phyloP scores from a whole-genome alignment of 441 rosid species.

The Bocquillonia castaneifolia region DNA sequence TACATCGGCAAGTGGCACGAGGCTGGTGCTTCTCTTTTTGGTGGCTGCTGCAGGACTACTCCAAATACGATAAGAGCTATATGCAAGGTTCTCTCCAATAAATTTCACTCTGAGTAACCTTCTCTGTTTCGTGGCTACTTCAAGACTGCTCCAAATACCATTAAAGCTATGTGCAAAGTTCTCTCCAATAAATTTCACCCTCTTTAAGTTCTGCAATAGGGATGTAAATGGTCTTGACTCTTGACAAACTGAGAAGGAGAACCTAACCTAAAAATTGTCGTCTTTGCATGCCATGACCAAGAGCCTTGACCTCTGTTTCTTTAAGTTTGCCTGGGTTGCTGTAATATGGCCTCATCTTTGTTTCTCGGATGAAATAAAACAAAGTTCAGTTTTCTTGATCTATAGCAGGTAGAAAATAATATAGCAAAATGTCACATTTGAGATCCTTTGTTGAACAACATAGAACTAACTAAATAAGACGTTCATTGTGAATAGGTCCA shows the following conservation, averaged over 20 bases:
- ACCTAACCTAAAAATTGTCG: no score
- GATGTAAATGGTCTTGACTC: background rate
- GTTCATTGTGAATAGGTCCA: no score
- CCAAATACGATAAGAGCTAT: constrained; percentile 72
- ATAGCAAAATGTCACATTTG: background rate
- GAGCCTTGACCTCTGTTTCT: background rate
- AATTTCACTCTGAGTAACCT: no score
- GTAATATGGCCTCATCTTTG: constrained; percentile 3
- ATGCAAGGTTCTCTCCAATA: constrained; percentile 39
- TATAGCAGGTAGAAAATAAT: background rate
- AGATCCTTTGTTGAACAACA: no score
- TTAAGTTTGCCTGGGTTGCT: background rate
- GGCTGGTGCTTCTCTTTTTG: constrained; percentile 69
- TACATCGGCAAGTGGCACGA: constrained; percentile 59
- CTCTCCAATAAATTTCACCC: constrained; percentile 34
- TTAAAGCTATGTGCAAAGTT: constrained; percentile 49
- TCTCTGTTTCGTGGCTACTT: constrained; percentile 85
- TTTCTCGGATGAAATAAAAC: constrained; percentile 5
- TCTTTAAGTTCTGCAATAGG: constrained; percentile 21
- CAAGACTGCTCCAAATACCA: constrained; percentile 79
- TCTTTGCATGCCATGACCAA: background rate
- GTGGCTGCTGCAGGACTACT: constrained; percentile 94
- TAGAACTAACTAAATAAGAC: no score
- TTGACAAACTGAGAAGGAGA: no score
- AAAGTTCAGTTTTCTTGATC: background rate